Conservation (phyloP, 805 yeast species). For the Brettanomyces anomalus region DNA sequence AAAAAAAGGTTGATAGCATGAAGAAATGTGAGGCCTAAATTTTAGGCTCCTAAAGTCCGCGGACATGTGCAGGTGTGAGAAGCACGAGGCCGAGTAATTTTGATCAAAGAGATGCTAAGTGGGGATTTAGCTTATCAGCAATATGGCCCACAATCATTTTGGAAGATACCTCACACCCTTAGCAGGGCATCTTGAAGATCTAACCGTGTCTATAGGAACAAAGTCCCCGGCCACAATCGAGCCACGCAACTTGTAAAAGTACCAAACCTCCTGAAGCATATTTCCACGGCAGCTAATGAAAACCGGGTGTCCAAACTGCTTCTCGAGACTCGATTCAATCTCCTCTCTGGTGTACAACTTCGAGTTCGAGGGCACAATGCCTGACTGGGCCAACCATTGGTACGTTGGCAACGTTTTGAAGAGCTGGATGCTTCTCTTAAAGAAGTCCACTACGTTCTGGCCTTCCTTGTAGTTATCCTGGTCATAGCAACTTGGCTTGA, state of each 20-base stretch:
- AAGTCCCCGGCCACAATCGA: constrained; percentile 60
- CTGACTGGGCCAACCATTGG: constrained; percentile 54
- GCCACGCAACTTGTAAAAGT: constrained; percentile 69
- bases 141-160: no score
- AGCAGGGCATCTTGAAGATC: constrained; percentile 56
- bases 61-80: no score
- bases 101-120: no score
- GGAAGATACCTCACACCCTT: constrained; percentile 67
- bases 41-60: no score
- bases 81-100: no score
- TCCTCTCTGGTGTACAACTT: constrained; percentile 49
- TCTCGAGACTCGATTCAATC: constrained; percentile 42
- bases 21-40: no score
- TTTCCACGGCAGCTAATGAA: constrained; percentile 47
- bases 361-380: constrained; percentile 57
- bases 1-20: no score
- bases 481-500: constrained; percentile 63
- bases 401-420: constrained; percentile 58
- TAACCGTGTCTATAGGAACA: constrained; percentile 49
- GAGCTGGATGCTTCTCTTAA: constrained; percentile 46
- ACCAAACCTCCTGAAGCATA: constrained; percentile 65
- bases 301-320: constrained; percentile 47
- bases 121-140: no score
- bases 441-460: constrained; percentile 61
- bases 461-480: constrained; percentile 12